phyloP scores from a whole-genome alignment of 2,329 filamentous ascomycete genomes.

The Exophiala spinifera region DNA sequence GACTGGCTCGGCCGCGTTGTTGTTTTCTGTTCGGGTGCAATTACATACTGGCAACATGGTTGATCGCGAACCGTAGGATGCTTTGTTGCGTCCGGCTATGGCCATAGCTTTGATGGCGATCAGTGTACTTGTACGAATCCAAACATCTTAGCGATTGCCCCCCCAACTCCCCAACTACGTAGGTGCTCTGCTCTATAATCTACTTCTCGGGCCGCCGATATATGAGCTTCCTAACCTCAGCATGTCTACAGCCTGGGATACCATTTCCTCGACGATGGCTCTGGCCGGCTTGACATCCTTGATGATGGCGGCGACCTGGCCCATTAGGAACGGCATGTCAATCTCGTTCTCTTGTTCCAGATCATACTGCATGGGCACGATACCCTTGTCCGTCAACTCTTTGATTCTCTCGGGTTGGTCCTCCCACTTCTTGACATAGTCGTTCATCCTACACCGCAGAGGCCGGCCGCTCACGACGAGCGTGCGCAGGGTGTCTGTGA shows the following conservation, averaged over 20 bases:
- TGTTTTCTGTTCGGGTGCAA: background rate
- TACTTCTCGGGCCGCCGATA: slow-evolving; percentile 38
- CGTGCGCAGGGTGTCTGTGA: slow-evolving; percentile 77
- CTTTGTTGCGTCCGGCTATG: too few relatives aligned
- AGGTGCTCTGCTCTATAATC: slow-evolving; percentile 8
- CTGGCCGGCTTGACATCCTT: slow-evolving; percentile 73
- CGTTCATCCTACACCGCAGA: slow-evolving; percentile 74
- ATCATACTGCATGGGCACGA: slow-evolving; percentile 80
- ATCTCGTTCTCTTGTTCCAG: slow-evolving; percentile 70
- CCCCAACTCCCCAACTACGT: background rate
- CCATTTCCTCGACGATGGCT: slow-evolving; percentile 89
- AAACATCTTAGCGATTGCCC: too few relatives aligned
- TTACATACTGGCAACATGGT: background rate
- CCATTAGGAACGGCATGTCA: slow-evolving; percentile 88
- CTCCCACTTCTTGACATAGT: slow-evolving; percentile 82
- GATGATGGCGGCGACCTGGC: slow-evolving; percentile 81
- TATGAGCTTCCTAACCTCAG: slow-evolving; percentile 62
- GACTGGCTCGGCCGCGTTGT: background rate
- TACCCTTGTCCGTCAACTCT: slow-evolving; percentile 69
- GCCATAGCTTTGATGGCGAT: background rate
- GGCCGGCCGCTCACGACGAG: slow-evolving; percentile 80
- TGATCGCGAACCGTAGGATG: background rate
- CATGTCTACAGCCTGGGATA: slow-evolving; percentile 68
- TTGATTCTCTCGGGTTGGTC: slow-evolving; percentile 69
- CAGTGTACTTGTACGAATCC: background rate